These are phyloP conservation scores for Hyphodiscus hymeniophilus DNA, from an alignment of 495 filamentous ascomycete species.

Conservation along the genomic window DNA sequence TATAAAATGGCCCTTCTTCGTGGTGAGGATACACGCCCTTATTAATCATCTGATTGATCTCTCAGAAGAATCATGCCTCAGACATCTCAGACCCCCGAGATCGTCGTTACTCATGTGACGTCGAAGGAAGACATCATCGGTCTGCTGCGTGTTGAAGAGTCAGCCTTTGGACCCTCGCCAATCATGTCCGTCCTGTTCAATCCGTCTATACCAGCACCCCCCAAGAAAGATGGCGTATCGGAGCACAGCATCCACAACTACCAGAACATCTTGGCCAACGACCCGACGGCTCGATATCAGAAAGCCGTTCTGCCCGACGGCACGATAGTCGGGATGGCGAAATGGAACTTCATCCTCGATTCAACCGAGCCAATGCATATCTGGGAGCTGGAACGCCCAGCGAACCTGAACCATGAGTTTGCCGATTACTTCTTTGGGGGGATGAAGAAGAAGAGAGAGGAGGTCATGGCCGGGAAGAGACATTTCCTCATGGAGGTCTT, in stretches of 20 bases:
- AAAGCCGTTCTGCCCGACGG: conserved; percentile 2
- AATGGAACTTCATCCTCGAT: conserved; percentile 4
- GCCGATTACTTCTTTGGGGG: neutral
- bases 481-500: conserved; percentile 7
- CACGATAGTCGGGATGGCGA: neutral
- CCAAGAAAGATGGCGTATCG: neutral
- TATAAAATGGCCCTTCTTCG: too few relatives aligned
- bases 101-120: neutral
- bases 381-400: neutral
- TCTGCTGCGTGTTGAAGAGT: neutral
- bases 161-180: neutral
- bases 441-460: neutral
- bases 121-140: neutral
- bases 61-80: too few relatives aligned
- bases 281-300: neutral
- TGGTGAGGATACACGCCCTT: too few relatives aligned
- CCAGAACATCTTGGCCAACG: neutral
- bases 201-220: neutral
- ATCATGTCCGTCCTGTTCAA: neutral
- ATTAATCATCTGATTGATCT: too few relatives aligned
- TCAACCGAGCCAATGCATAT: neutral
- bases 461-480: conserved; percentile 2
- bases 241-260: neutral
- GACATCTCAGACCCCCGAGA: neutral
- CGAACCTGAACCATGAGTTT: neutral